A percentile compares a stretch with the other conserved stretches of the same genome.
Evolutionary conservation across 495 filamentous ascomycete genomes (phyloP).

Genomic region (Tirmania nivea): DNA sequence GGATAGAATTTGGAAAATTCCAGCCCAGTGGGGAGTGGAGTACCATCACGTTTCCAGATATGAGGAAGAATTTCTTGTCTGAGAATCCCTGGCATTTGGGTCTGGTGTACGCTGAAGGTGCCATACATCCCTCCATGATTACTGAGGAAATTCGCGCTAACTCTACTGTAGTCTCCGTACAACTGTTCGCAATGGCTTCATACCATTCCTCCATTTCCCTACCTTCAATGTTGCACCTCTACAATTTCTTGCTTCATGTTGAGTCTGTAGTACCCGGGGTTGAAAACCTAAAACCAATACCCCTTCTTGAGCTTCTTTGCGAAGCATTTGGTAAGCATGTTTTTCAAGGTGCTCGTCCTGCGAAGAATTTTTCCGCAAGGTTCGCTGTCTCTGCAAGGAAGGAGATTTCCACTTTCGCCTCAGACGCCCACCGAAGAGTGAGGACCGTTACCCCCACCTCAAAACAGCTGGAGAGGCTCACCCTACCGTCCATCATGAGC

Average conservation of each 20-base stretch:
- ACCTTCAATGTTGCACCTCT: constrained; percentile 7
- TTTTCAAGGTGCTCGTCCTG: constrained; percentile 5
- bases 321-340: constrained; percentile 7
- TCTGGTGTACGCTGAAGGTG: constrained; percentile 8
- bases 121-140: not conserved
- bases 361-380: constrained; percentile 4
- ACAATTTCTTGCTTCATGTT: constrained; percentile 8
- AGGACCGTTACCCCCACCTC: constrained; percentile 2
- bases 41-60: constrained; percentile 3
- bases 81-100: constrained; percentile 10
- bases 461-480: constrained; percentile 2
- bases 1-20: constrained; percentile 4
- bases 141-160: not conserved
- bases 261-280: not conserved
- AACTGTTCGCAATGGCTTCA: constrained; percentile 7
- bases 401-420: constrained; percentile 8
- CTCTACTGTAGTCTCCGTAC: constrained; percentile 3
- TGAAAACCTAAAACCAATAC: constrained; percentile 1
- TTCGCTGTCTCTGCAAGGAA: constrained; percentile 4
- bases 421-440: not conserved
- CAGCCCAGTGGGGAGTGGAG: constrained; percentile 1
- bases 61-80: constrained; percentile 4
- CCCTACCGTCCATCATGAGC: constrained; percentile 3
- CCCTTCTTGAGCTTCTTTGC: constrained; percentile 4
- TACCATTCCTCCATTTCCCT: constrained; percentile 5